Base-by-base conservation (phyloP, 371 early-diverging fungal species). In the Lichtheimia corymbifera region DNA sequence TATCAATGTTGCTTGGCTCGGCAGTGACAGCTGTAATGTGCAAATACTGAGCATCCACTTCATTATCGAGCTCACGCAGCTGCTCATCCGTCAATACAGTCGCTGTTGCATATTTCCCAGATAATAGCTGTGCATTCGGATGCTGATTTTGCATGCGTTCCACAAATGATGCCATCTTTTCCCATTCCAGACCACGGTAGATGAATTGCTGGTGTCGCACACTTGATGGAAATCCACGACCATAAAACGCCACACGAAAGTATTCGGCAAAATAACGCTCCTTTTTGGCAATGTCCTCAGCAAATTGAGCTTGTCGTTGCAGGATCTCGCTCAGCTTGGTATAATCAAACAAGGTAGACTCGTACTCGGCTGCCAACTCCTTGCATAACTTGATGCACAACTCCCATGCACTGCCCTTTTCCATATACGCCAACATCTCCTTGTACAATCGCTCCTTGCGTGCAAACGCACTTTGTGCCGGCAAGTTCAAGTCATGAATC, bases 231-330 rank as follows among this genome's bases (percentile, higher is more conserved):
- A 86, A 91, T 0, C 86, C 89, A 30, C 73, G 68, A 5, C 93
- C 93, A 67, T 87, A 90, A 63, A 89, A 92, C 0, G 82, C 88
- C 14, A 93, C 93, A 4, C 91, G 81, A 70, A 86, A 93, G 71
- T 91, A 93, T 41, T 83, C 85, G 2, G 85, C 81, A 60, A 76
- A 87, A 55, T 82, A 90, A 9, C 90, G 78, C 28, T 87, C 86
- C 59, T 86, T 83, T 42, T 73, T 80, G 15, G 79, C 70, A 58
- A 93, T 86, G 44, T 74, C 75, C 11, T 86, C 79, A 24, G 75
- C 74, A 45, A 88, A 64, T n/a, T 70, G 67, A 0, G 90, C 88
- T 67, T 86, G 83, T 7, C 79, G 75, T 14, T 77, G 71, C 3
- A 88, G 68, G 9, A 85, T 82, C 7, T 81, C 76, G 17, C 85